Base-by-base conservation (phyloP, 345 rosid species). In the Rhizophora apiculata region DNA sequence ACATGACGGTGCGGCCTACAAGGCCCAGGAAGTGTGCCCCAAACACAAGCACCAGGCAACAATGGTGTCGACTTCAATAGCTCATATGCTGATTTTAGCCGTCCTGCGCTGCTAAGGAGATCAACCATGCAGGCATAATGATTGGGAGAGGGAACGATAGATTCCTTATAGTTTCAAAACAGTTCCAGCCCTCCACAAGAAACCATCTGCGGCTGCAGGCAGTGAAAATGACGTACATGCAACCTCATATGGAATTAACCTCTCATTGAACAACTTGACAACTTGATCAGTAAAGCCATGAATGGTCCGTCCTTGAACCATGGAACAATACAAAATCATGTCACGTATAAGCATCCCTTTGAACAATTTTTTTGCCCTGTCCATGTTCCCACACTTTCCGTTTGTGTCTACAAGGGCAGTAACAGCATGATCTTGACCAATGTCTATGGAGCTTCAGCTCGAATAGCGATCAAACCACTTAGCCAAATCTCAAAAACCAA, bases 331-430 rank as follows among this genome's bases (percentile, higher is more conserved):
- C 3, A 82, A 72, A 68, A 89, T 70, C 1, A 83, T 52, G 72
- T 83, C 89, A 1, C 82, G 73, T 20, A 3, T 62, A 64, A 87
- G 85, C 84, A 87, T 79, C 39, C 74, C 72, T 73, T 82, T 83
- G 29, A 89, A 87, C 80, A 89, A 76, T 18, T 66, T 65, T 11
- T 63, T 54, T 4, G 96, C 96, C 71, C 86, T 82, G 32, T 83
- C 84, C 76, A 89, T 68, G 79, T 85, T 83, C 60, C 91, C 95
- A 73, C 95, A 88, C 74, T 89, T 92, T 0, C 87, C 89, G 76
- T 89, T 86, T 96, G 89, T 88, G 69, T 88, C 90, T 62, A 92
- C 73, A 68, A 82, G 82, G 43, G 96, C 89, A 24, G 90, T 85
- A 52, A 76, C 21, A 63, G 89, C 84, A 68, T 86, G 86, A 70